These are phyloP conservation scores for Botrytis pseudocinerea DNA, from an alignment of 2,329 filamentous ascomycete species.

Conservation along the genomic window DNA sequence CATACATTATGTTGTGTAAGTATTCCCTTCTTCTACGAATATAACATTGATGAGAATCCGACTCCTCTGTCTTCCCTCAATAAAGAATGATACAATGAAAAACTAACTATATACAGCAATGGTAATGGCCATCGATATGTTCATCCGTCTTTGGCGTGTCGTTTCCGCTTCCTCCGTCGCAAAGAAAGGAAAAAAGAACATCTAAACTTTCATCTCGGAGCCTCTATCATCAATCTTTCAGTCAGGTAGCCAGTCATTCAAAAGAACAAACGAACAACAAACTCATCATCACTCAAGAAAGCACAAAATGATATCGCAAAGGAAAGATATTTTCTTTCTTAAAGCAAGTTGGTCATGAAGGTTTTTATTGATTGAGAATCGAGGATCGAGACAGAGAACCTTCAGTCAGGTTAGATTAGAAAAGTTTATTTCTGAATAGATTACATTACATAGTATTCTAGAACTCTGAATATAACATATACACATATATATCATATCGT, in stretches of 20 bases:
- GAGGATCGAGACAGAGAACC: not conserved
- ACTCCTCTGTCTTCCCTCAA: not conserved
- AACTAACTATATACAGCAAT: not conserved
- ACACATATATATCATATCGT: not conserved
- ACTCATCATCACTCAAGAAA: not conserved
- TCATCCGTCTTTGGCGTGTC: not conserved
- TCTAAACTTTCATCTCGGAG: not conserved
- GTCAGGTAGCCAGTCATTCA: not conserved
- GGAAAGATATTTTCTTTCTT: not conserved
- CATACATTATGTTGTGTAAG: constrained; percentile 58
- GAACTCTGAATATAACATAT: not conserved
- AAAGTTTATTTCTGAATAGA: not conserved
- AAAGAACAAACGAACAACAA: not conserved
- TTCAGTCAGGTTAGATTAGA: not conserved
- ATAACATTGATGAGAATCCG: not conserved
- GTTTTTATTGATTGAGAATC: not conserved
- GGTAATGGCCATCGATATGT: constrained; percentile 9
- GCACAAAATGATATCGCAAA: not conserved
- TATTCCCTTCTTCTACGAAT: constrained; percentile 26
- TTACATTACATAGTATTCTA: not conserved
- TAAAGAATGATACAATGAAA: not conserved
- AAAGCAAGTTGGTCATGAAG: not conserved
- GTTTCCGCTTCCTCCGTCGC: not conserved
- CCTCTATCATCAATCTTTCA: not conserved
- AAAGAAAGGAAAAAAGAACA: not conserved